A percentile compares a stretch with the other conserved stretches of the same genome.
phyloP scores from a whole-genome alignment of 106 monocot species.

The Cymbidium sinense region DNA sequence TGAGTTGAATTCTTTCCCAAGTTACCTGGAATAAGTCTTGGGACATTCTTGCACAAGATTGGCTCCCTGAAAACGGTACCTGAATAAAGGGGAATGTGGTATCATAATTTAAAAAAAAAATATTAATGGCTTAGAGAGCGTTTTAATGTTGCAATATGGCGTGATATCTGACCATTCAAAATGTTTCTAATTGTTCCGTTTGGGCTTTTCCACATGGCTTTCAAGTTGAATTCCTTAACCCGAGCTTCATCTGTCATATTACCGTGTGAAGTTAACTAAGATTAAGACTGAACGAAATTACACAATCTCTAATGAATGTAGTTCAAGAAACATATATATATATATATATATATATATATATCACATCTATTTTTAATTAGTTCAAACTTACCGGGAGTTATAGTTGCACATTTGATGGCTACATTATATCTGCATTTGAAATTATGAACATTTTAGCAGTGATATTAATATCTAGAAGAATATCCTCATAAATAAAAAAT shows the following conservation, averaged over 20 bases:
- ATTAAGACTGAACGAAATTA: too few relatives aligned
- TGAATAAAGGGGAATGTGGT: neutral
- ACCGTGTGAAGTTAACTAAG: neutral
- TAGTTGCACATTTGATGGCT: slow-evolving; percentile 12
- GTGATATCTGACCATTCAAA: slow-evolving; percentile 35
- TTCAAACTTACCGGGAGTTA: slow-evolving; percentile 7
- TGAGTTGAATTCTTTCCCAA: neutral
- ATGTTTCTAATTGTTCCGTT: slow-evolving; percentile 72
- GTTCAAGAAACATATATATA: too few relatives aligned
- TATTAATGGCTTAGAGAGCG: neutral
- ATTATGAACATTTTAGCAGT: neutral
- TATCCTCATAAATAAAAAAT: neutral
- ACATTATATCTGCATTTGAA: slow-evolving; percentile 11
- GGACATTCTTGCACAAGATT: slow-evolving; percentile 56
- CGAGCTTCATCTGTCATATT: slow-evolving; percentile 45
- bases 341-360: too few relatives aligned
- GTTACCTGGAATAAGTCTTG: slow-evolving; percentile 51
- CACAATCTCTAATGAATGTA: too few relatives aligned
- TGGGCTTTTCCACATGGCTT: slow-evolving; percentile 65
- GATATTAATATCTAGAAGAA: neutral
- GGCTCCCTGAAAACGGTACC: slow-evolving; percentile 72
- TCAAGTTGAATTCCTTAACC: slow-evolving; percentile 55
- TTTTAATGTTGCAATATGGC: neutral
- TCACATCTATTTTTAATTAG: neutral
- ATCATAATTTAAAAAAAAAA: neutral